phyloP scores from a whole-genome alignment of 768 basidiomycete species.

The Xanthoconium stramineum region DNA sequence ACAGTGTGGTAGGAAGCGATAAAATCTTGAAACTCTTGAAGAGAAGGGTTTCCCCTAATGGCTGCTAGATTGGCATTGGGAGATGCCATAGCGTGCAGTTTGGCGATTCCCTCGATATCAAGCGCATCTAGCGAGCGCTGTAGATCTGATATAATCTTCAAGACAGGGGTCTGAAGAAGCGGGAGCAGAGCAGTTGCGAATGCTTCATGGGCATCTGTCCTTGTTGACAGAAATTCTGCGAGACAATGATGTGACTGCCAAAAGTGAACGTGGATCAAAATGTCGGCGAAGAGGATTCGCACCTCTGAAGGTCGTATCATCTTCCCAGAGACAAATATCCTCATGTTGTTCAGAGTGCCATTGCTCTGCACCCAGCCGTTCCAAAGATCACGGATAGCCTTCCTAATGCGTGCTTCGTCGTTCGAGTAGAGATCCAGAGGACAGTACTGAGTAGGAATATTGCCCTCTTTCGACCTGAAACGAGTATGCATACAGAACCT shows the following conservation, averaged over 20 bases:
- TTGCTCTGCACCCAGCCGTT: slow-evolving; percentile 62
- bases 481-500: slow-evolving; percentile 89
- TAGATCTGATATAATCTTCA: slow-evolving; percentile 52
- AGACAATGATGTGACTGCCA: slow-evolving; percentile 9
- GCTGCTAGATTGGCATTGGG: slow-evolving; percentile 25
- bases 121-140: slow-evolving; percentile 78
- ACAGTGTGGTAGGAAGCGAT: slow-evolving; percentile 47
- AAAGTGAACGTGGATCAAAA: not conserved
- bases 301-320: slow-evolving; percentile 58
- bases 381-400: slow-evolving; percentile 71
- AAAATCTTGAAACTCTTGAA: slow-evolving; percentile 67
- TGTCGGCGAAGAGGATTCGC: slow-evolving; percentile 18
- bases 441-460: slow-evolving; percentile 57
- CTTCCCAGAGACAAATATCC: slow-evolving; percentile 69
- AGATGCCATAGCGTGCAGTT: slow-evolving; percentile 32
- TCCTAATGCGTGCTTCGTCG: slow-evolving; percentile 53
- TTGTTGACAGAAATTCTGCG: slow-evolving; percentile 14
- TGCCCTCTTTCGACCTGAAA: slow-evolving; percentile 38
- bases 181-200: slow-evolving; percentile 51
- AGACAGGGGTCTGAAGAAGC: slow-evolving; percentile 46
- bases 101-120: slow-evolving; percentile 79
- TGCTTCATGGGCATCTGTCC: slow-evolving; percentile 40
- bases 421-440: slow-evolving; percentile 89
- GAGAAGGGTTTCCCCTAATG: slow-evolving; percentile 47
- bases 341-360: slow-evolving; percentile 77